These are phyloP conservation scores for Backusella tarrabulga DNA, from an alignment of 192 early-diverging fungal genomes.

Conservation along the genomic window DNA sequence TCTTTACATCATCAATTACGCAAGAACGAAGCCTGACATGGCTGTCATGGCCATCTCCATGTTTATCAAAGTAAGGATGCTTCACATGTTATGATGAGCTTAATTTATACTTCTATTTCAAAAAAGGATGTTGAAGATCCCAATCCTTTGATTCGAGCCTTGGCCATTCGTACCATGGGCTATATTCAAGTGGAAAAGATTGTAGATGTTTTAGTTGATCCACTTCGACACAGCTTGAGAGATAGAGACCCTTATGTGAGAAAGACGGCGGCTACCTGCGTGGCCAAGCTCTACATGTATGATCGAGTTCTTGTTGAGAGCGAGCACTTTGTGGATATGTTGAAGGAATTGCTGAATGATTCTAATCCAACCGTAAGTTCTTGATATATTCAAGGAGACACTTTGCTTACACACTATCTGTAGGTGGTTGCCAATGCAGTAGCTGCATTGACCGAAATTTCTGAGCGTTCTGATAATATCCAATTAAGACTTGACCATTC, in stretches of 20 bases:
- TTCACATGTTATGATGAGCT: too few relatives aligned
- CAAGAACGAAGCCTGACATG: conserved; percentile 90
- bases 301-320: conserved; percentile 81
- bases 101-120: too few relatives aligned
- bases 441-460: conserved; percentile 91
- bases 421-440: conserved; percentile 97
- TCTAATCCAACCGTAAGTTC: conserved; percentile 80
- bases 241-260: conserved; percentile 96
- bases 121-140: conserved; percentile 83
- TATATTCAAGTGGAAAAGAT: conserved; percentile 94
- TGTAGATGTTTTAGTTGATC: conserved; percentile 80
- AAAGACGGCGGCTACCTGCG: conserved; percentile 93
- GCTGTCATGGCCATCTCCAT: conserved; percentile 87
- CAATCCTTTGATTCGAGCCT: conserved; percentile 92
- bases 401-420: neutral
- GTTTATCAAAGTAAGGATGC: conserved; percentile 69
- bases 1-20: conserved; percentile 96
- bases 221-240: conserved; percentile 74
- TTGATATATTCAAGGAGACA: neutral
- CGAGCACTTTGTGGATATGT: conserved; percentile 87
- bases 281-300: conserved; percentile 93
- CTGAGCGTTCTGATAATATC: conserved; percentile 82
- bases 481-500: conserved; percentile 83
- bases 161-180: conserved; percentile 97
- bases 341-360: conserved; percentile 84